Evolutionary conservation across 2,329 filamentous ascomycete genomes (phyloP).

Genomic region (Fusarium equiseti): DNA sequence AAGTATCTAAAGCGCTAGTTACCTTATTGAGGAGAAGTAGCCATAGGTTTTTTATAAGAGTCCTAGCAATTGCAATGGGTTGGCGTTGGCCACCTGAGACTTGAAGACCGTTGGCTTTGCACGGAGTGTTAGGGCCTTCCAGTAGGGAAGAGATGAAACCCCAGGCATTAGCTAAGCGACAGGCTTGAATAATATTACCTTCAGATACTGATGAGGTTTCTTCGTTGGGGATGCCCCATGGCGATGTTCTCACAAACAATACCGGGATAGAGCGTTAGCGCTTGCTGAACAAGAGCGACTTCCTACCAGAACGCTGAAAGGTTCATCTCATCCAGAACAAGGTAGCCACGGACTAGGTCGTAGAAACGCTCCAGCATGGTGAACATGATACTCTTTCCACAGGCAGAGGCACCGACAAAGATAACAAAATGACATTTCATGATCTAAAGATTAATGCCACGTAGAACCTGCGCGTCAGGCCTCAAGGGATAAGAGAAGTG

Average conservation of each 20-base stretch:
- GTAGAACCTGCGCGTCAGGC: constrained; percentile 55
- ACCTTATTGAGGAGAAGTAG: constrained; percentile 44
- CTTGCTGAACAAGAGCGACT: constrained; percentile 56
- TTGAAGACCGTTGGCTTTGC: constrained; percentile 73
- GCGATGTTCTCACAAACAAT: constrained; percentile 1
- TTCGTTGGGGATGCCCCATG: constrained; percentile 39
- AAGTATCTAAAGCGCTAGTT: constrained; percentile 46
- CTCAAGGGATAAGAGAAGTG: constrained; percentile 72
- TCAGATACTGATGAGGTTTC: not conserved
- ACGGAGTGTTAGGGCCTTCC: constrained; percentile 67
- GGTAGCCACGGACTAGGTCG: constrained; percentile 48
- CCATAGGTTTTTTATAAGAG: constrained; percentile 57
- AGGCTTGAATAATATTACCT: not conserved
- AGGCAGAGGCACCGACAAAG: constrained; percentile 66
- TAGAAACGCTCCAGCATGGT: constrained; percentile 62
- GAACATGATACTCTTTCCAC: constrained; percentile 72
- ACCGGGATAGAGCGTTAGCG: not conserved
- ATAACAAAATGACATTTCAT: constrained; percentile 63
- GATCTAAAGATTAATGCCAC: constrained; percentile 53
- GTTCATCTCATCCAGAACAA: constrained; percentile 51
- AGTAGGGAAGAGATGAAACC: constrained; percentile 57
- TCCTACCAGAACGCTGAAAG: constrained; percentile 63
- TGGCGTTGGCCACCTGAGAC: constrained; percentile 77
- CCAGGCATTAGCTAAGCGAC: constrained; percentile 60
- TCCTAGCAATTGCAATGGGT: constrained; percentile 75